A percentile compares a stretch with the other conserved stretches of the same genome.
Evolutionary conservation across 257 asterid species (phyloP).

Genomic region (Rhazya stricta): DNA sequence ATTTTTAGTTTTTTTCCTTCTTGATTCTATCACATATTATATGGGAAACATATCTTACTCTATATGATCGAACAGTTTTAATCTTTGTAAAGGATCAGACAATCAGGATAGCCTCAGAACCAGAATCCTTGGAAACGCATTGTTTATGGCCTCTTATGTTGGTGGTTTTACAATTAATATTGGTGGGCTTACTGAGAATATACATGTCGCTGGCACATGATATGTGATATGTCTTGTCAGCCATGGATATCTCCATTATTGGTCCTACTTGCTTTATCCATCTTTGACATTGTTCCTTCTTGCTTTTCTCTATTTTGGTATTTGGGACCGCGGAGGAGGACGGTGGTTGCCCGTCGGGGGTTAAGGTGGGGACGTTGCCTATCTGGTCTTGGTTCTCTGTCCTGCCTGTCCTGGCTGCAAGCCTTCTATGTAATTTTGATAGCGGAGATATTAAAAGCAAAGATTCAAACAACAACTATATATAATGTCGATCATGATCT

Average conservation of each 20-base stretch:
- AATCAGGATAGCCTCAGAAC: too few relatives aligned
- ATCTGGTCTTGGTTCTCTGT: neutral
- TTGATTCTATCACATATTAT: neutral
- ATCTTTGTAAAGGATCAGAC: neutral
- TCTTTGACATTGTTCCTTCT: neutral
- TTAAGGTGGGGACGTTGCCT: neutral
- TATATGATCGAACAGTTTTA: too few relatives aligned
- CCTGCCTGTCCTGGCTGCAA: neutral
- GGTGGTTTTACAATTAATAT: neutral
- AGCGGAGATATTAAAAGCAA: too few relatives aligned
- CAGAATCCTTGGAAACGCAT: neutral
- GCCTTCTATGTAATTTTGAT: neutral
- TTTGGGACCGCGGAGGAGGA: neutral
- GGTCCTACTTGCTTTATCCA: neutral
- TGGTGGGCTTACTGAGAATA: neutral
- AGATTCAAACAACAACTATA: too few relatives aligned
- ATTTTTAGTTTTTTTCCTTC: neutral
- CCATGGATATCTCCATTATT: neutral
- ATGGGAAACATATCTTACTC: neutral
- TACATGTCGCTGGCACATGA: neutral
- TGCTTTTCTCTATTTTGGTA: neutral
- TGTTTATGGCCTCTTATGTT: constrained; percentile 1
- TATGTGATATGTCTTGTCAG: constrained; percentile 2
- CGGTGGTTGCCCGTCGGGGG: neutral
- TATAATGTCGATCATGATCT: too few relatives aligned